Base-by-base conservation (phyloP, 2,329 filamentous ascomycete genomes). In the Xylariaceae sp. region DNA sequence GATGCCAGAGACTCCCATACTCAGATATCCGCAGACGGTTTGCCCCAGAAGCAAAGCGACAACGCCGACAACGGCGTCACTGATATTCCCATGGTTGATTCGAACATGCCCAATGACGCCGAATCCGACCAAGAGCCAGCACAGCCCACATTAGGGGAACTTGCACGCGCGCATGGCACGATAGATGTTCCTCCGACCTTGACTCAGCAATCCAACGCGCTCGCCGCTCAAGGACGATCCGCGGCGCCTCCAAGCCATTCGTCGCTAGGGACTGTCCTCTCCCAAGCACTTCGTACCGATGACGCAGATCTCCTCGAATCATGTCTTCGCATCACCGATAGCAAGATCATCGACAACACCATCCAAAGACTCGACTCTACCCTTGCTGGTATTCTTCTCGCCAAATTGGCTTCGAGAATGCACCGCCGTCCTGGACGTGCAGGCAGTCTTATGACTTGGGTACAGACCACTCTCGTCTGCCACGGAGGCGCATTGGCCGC, bases 401-500 rank as follows among this genome's bases (percentile, higher is more conserved):
- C 85, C 65, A 91, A 89, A 70, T 81, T 99, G 48, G 89, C 94
- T 8, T 88, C 95, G 63, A 83, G 92, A 55, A 82, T 99, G 68
- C 87, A 96, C 72, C 83, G 87, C 61, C 84, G 90, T 42, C 94
- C 94, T 1, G 94, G 92, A 3, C 84, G 94, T 51, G 92, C 94
- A 13, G 91, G 92, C 48, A 89, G 86, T 67, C 81, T 99, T 30
- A 92, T 96, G 80, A 83, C 88, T 15, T 99, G 94, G 92, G 88
- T 97, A 41, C 92, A 96, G 72, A 96, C 91, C 89, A 92, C 90
- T 1, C 81, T 96, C 51, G 84, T 96, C 32, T 86, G 89, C 1
- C 94, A 99, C 68, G 94, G 94, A 61, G 94, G 92, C 60, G 92
- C 92, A 49, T 78, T 99, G 47, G 89, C 92, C 10, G 87, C 87